Evolutionary conservation across 1,284 basidiomycete species (phyloP), one percentile per base, ranked within the genome.

Genomic region (Tremellales sp.): DNA sequence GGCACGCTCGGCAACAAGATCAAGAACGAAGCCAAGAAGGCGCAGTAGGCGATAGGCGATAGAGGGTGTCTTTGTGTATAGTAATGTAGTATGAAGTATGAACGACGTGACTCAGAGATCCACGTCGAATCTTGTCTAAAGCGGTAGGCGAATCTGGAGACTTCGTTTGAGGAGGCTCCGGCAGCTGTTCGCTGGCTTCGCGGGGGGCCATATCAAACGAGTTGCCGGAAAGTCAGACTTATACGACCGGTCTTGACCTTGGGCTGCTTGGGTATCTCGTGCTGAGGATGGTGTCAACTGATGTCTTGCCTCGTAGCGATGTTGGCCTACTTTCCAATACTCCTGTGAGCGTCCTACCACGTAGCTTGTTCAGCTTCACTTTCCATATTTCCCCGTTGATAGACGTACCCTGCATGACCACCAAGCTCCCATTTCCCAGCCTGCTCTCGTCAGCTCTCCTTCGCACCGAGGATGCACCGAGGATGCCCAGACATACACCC

Each of bases 321-420:
- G 27, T 8, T 27, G 34, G 43, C 62, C 34, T 35, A 74, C 74
- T 53, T 78, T 79, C 74, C 78, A 80, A 31, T 65, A 71, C 27
- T 74, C 63, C 52, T 79, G 78, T 5, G 77, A 78, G 18, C 51
- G 48, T 7, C 61, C 62, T 61, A 25, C 4, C 4, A 26, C 14
- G 24, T 31, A 18, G 44, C 8, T 36, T 16, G 34, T 29, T 36
- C 36, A 28, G 2, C 4, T n/a, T n/a, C 21, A n/a, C 27, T 24
- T 22, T 10, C 6, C 1, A 22, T 40, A 27, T 21, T 24, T 16
- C n/a, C 43, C 6, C n/a, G 10, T 14, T 18, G 18, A 21, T 24
- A 31, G 25, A 33, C 19, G 31, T 55, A 32, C 77, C 77, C 50
- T 77, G 76, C 78, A 79, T 79, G 14, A 79, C 70, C 18, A 79